Evolutionary conservation across 2,329 filamentous ascomycete genomes (phyloP), one percentile per base, ranked within the genome.

Genomic region (Monosporascus sp.): DNA sequence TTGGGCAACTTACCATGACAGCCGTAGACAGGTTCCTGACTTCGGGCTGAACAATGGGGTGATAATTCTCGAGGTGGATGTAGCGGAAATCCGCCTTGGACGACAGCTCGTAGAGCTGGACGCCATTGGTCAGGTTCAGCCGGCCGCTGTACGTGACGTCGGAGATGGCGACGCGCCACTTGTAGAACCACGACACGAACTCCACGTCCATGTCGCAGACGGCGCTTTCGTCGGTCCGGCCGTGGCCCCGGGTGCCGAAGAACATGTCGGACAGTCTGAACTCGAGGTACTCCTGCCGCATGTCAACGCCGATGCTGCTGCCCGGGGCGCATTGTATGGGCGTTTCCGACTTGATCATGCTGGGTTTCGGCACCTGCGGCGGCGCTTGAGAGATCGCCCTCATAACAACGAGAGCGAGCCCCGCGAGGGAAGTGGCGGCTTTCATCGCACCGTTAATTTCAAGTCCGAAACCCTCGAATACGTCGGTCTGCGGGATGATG

Each of bases 1-100:
- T 9, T 14, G 22, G n/a, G 11, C 22, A 46, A 50, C 54, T 53
- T n/a, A 59, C 56, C 58, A 59, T 59, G 2, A 55, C 57, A 34
- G 56, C 55, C 50, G 52, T 56, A 2, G 56, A 60, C 27, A 60
- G 49, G 19, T 59, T 59, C 56, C 58, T 57, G 9, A 57, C 40
- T 27, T 60, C 56, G 3, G 58, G 58, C 1, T 57, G 56, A 24
- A 52, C 56, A 36, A 51, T 52, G 41, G 50, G 49, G 3, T 51
- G 48, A 27, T 56, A 55, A 7, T 53, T 1, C 53, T 60, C 56
- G 11, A 47, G 49, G 16, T 56, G 54, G 9, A 56, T 55, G 7
- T 60, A 60, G 14, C 52, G 49, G 34, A 60, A 57, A 37, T 57
- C 49, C 6, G 55, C 22, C 17, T 48, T 56, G 22, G 58, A 50